These are phyloP conservation scores for Onygena corvina DNA, from an alignment of 2,329 filamentous ascomycete species.

Conservation along the genomic window DNA sequence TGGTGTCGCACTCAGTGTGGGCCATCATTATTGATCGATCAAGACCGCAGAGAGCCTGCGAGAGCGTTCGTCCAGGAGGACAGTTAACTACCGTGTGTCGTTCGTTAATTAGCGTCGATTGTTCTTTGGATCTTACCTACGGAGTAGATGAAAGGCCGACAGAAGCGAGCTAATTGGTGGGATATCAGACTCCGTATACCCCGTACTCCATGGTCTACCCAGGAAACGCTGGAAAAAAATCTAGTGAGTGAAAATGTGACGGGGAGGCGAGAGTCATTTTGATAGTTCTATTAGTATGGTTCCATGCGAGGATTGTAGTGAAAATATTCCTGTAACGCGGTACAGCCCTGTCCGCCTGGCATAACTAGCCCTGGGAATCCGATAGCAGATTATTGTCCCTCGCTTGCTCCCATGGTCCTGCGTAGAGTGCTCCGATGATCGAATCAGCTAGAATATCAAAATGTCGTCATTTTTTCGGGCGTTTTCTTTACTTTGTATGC, in stretches of 20 bases:
- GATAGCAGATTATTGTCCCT: not conserved
- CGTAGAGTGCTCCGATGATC: not conserved
- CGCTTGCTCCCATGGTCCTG: not conserved
- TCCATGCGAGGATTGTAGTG: slow-evolving; percentile 3
- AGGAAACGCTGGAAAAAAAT: not conserved
- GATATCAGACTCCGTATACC: not conserved
- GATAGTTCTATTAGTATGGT: not conserved
- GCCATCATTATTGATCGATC: slow-evolving; percentile 6
- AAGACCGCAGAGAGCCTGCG: slow-evolving; percentile 4
- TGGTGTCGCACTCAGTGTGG: slow-evolving; percentile 2
- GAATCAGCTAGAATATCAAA: not conserved
- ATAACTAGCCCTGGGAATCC: not conserved
- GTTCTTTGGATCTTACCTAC: not conserved
- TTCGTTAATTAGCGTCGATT: slow-evolving; percentile 5
- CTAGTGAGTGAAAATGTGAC: slow-evolving; percentile 5
- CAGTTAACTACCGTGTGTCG: slow-evolving; percentile 6
- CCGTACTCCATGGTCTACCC: not conserved
- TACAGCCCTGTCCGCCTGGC: not conserved
- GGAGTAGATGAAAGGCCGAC: not conserved
- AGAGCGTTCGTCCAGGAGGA: not conserved
- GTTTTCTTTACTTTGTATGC: too few species aligned
- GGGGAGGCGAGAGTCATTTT: not conserved
- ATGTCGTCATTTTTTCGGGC: slow-evolving; percentile 6
- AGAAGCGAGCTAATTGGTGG: not conserved
- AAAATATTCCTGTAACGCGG: not conserved